Evolutionary conservation across 495 filamentous ascomycete genomes (phyloP), one percentile per base, ranked within the genome.

Genomic region (Xylaria venustula): DNA sequence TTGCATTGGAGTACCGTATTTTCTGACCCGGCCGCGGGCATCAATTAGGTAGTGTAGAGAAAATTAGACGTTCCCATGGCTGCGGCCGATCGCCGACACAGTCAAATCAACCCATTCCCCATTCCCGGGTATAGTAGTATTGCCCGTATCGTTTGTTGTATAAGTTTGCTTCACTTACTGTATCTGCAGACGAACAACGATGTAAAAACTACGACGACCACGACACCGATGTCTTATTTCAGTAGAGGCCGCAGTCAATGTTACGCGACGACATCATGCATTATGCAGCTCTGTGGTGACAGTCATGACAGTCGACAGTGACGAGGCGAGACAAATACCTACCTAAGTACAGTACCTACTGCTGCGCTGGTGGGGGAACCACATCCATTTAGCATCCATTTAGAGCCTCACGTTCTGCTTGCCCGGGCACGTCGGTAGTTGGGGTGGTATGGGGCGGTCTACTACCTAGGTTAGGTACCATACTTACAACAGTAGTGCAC

Each of bases 381-480:
- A 11, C 30, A 34, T 34, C 30, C 30, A 34, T 34, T 34, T 4
- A 20, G 34, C 30, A 57, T 56, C 41, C 54, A 46, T 57, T 26
- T 20, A 28, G 54, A 58, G 54, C 54, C 54, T 58, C 54, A 58
- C 32, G 8, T 58, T 28, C 15, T 58, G 3, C 28, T 47, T 40
- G 45, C 32, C 14, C 42, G 42, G 54, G 20, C 19, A n/a, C 37
- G 54, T 58, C 54, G 42, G 54, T 58, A 58, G 54, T 58, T 58
- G 42, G 45, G 20, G 53, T 55, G 53, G 40, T 55, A 54, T 7
- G n/a, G 20, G 12, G 14, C 14, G 14, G 50, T 9, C 11, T 34
- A 34, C 30, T 11, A 11, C n/a, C n/a, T n/a, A n/a, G n/a, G n/a
- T n/a, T n/a, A n/a, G n/a, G n/a, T n/a, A n/a, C n/a, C n/a, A n/a